Base-by-base conservation (phyloP, 1,284 basidiomycete species). In the Earliella scabrosa region DNA sequence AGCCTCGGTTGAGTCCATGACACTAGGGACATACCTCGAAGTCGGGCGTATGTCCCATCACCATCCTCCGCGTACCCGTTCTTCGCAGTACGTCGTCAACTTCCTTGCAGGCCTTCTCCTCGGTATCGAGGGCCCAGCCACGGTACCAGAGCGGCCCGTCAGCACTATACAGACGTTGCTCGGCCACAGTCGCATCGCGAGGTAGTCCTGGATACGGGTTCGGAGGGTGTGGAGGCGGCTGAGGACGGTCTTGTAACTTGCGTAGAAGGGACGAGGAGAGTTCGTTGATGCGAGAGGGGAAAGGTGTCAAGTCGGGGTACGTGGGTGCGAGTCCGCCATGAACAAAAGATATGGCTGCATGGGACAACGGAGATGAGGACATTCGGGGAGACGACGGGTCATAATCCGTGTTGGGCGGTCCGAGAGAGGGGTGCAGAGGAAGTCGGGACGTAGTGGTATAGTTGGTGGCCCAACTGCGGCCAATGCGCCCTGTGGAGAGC, bases 41-140 rank as follows among this genome's bases (percentile, higher is more conserved):
- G 70, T 95, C 82, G 0, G 95, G 95, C 0, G 95, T 98, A 71
- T 98, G 95, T 0, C 95, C 95, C 90, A 96, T 95, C 40, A 98
- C 86, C 83, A 97, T 86, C 60, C 92, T 78, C 61, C 91, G 76
- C 20, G 90, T 94, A 1, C 92, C 92, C 1, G 90, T 88, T 71
- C 82, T 84, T 43, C 79, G 68, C 52, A 92, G 73, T 10, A 95
- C 87, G 21, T 77, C 75, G 54, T 90, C 86, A 0, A 93, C 92
- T 44, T 83, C 81, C 1, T 66, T 69, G 69, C 95, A 98, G 0
- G 89, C 86, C 48, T 77, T 76, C 43, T 81, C 78, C 52, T 93
- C 91, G 20, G 79, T 75, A 9, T 90, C 86, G 31, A 87, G 75
- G 13, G 92, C 93, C 90, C 92, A 95, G 0, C 93, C 93, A 24